These are phyloP conservation scores for Pholiota conissans DNA, from an alignment of 768 basidiomycete species.

Conservation along the genomic window DNA sequence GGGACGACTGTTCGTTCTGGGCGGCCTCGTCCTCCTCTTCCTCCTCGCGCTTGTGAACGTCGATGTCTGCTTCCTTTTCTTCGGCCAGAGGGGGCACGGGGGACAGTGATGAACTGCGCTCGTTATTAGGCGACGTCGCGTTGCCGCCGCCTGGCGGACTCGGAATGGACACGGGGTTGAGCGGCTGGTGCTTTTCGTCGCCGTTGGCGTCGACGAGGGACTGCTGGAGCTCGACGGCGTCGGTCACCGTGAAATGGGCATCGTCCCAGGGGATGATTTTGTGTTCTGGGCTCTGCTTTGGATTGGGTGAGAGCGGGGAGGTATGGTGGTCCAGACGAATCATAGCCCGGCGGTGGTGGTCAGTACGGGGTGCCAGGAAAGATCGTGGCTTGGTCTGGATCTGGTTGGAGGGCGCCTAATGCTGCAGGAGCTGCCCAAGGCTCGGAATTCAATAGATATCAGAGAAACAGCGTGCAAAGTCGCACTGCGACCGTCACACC, in stretches of 20 bases:
- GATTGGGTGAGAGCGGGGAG: conserved; percentile 6
- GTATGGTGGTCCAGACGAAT: conserved; percentile 22
- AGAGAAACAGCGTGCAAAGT: conserved; percentile 16
- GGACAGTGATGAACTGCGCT: conserved; percentile 58
- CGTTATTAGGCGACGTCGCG: conserved; percentile 26
- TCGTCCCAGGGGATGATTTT: conserved; percentile 11
- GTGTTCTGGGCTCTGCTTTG: conserved; percentile 12
- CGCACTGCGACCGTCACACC: conserved; percentile 16
- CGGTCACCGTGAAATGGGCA: conserved; percentile 3
- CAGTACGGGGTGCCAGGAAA: conserved; percentile 9
- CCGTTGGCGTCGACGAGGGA: background rate
- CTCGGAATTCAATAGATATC: conserved; percentile 7
- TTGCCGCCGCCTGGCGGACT: conserved; percentile 19
- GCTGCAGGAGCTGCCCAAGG: conserved; percentile 7
- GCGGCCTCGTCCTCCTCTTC: conserved; percentile 36
- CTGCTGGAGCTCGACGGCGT: background rate
- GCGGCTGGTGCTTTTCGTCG: conserved; percentile 15
- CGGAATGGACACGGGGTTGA: conserved; percentile 19
- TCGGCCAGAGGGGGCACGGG: conserved; percentile 43
- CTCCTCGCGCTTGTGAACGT: conserved; percentile 33
- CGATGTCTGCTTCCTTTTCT: conserved; percentile 31
- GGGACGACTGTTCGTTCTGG: conserved; percentile 3
- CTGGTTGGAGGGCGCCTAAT: background rate
- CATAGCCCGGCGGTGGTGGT: conserved; percentile 27
- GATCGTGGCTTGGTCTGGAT: background rate